These are phyloP conservation scores for Amaranthus hypochondriacus DNA, from an alignment of 148 eudicot species.

Conservation along the genomic window DNA sequence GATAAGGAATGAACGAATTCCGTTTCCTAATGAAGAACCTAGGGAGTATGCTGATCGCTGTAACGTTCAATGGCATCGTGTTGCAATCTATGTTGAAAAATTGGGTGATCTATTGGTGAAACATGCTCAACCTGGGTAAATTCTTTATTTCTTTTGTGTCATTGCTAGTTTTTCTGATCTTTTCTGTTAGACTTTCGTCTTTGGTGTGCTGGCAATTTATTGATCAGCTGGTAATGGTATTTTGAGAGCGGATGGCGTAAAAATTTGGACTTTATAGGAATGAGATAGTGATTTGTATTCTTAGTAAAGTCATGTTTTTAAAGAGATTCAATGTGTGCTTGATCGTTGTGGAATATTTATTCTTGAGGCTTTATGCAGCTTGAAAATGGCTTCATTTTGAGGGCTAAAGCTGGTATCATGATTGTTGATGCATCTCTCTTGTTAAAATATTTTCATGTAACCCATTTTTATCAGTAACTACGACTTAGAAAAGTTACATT, in stretches of 20 bases:
- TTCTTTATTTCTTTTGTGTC: slow-evolving; percentile 7
- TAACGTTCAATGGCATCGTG: slow-evolving; percentile 92
- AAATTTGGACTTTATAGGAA: not conserved
- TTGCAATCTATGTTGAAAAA: slow-evolving; percentile 58
- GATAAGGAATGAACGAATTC: slow-evolving; percentile 74
- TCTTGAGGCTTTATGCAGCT: not conserved
- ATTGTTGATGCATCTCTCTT: too few species aligned
- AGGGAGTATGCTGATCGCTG: slow-evolving; percentile 81
- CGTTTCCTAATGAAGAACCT: slow-evolving; percentile 75
- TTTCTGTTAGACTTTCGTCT: not conserved
- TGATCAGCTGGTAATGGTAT: not conserved
- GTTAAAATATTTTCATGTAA: too few species aligned
- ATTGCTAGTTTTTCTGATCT: not conserved
- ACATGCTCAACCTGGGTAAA: slow-evolving; percentile 70
- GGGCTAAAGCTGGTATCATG: too few species aligned
- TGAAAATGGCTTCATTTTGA: too few species aligned
- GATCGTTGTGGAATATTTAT: not conserved
- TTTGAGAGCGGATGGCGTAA: not conserved
- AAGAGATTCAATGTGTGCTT: not conserved
- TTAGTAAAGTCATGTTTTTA: not conserved
- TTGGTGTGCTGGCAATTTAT: not conserved
- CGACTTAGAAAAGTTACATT: too few species aligned
- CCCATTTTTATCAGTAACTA: too few species aligned
- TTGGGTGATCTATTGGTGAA: slow-evolving; percentile 53
- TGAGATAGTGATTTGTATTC: not conserved